A percentile compares a stretch with the other conserved stretches of the same genome.
These are phyloP conservation scores for Phytophthora sp. DNA, from an alignment of 352 stramenopile species.

Conservation along the genomic window DNA sequence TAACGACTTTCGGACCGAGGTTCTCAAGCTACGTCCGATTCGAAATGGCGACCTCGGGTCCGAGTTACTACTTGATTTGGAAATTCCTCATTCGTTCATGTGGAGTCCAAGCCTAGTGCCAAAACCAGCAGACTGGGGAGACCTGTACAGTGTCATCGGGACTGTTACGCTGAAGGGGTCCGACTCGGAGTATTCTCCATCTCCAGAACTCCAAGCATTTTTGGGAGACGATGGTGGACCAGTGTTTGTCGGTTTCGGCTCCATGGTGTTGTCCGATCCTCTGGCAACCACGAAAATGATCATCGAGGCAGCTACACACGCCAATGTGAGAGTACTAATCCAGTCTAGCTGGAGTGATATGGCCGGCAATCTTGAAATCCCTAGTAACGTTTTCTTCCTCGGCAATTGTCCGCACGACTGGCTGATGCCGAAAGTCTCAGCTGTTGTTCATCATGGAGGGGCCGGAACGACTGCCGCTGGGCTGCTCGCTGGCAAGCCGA, in stretches of 20 bases:
- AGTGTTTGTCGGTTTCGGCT: constrained; percentile 29
- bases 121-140: constrained; percentile 62
- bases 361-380: constrained; percentile 23
- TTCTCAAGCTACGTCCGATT: constrained; percentile 53
- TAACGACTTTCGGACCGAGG: constrained; percentile 61
- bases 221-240: constrained; percentile 8
- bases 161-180: constrained; percentile 49
- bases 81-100: constrained; percentile 70
- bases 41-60: constrained; percentile 40
- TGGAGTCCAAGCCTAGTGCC: constrained; percentile 64
- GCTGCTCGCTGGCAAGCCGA: constrained; percentile 87
- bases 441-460: constrained; percentile 20
- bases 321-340: constrained; percentile 16
- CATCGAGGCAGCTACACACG: constrained; percentile 15
- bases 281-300: constrained; percentile 24
- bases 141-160: constrained; percentile 56
- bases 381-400: constrained; percentile 24
- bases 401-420: constrained; percentile 28
- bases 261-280: constrained; percentile 23
- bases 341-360: constrained; percentile 34
- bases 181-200: constrained; percentile 30
- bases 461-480: constrained; percentile 50
- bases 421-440: constrained; percentile 23
- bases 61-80: constrained; percentile 49
- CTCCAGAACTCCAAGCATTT: constrained; percentile 18